Base-by-base conservation (phyloP, 2,329 filamentous ascomycete species). In the Apiospora rasikravindrae region DNA sequence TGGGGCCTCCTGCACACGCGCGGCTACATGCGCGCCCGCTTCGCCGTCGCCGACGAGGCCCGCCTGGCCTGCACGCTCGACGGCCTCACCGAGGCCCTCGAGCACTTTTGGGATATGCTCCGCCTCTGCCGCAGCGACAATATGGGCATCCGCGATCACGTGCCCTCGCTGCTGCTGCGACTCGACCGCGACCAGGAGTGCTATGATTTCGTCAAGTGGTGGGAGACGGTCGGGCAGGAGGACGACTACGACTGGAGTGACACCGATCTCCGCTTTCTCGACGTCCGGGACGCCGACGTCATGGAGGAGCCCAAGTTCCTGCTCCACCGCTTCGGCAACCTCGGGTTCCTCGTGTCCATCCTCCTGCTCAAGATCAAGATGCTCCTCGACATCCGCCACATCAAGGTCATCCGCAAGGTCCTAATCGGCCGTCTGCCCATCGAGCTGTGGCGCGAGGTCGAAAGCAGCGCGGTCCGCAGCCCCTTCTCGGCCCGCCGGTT, bases 101-200 rank as follows among this genome's bases (percentile, higher is more conserved):
- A 82, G 0, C 81, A 87, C 73, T 70, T 84, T 0, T 73, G 79
- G 67, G 85, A 86, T 68, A 83, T 88, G 80, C 70, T 88, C 53
- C 80, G 81, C 1, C 79, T 88, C 0, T 82, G 80, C 72, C 82
- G 83, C 2, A n/a, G 73, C 14, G 87, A 89, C 74, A 84, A 84
- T 72, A 78, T 87, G 80, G 83, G 83, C 0, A 24, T 87, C 3
- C 81, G 86, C 0, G 61, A 82, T 24, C 26, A 84, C 0, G 72
- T 86, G 0, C 86, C 88, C 0, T 73, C 76, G 0, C 57, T 86
- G 13, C 81, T 84, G 71, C 75, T 90, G 19, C 83, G 86, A 2
- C 80, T 89, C 8, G 82, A 82, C 26, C 79, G 77, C 57, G 87
- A 89, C 71, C 86, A 89, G 75, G 85, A 86, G n/a, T 84, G 82